Evolutionary conservation across 1,284 basidiomycete species (phyloP).

Genomic region (Inonotus obliquus): DNA sequence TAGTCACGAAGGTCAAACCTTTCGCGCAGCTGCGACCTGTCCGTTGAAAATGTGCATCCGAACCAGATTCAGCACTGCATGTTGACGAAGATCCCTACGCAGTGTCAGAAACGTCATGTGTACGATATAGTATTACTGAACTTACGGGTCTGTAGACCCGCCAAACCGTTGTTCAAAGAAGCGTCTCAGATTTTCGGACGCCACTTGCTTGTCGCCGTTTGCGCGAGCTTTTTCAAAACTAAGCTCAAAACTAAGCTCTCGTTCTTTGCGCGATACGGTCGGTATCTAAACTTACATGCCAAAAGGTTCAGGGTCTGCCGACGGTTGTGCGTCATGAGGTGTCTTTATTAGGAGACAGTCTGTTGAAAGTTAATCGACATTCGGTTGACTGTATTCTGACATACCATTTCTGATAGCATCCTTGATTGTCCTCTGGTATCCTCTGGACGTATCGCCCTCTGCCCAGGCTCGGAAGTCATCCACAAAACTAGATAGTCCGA

Average conservation of each 20-base stretch:
- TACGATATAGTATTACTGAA: background rate
- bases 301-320: constrained; percentile 57
- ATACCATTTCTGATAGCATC: constrained; percentile 53
- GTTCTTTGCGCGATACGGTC: too few relatives aligned
- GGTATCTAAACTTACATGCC: constrained; percentile 43
- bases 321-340: constrained; percentile 57
- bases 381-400: background rate
- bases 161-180: constrained; percentile 83
- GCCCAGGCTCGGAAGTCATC: constrained; percentile 64
- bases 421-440: constrained; percentile 46
- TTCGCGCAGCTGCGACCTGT: constrained; percentile 61
- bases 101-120: constrained; percentile 8
- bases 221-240: constrained; percentile 63
- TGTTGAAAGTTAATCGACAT: constrained; percentile 11
- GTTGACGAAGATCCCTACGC: constrained; percentile 67
- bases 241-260: background rate
- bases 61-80: constrained; percentile 71
- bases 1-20: constrained; percentile 37
- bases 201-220: constrained; percentile 61
- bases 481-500: constrained; percentile 57
- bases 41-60: constrained; percentile 68
- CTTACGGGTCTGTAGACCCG: constrained; percentile 57
- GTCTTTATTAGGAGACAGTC: constrained; percentile 64
- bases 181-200: constrained; percentile 62
- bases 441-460: constrained; percentile 39